Percentiles rank a stretch among this genome's conserved stretches.
These are phyloP conservation scores for Aspergillus fructus DNA, from an alignment of 2,329 filamentous ascomycete genomes.

Conservation along the genomic window DNA sequence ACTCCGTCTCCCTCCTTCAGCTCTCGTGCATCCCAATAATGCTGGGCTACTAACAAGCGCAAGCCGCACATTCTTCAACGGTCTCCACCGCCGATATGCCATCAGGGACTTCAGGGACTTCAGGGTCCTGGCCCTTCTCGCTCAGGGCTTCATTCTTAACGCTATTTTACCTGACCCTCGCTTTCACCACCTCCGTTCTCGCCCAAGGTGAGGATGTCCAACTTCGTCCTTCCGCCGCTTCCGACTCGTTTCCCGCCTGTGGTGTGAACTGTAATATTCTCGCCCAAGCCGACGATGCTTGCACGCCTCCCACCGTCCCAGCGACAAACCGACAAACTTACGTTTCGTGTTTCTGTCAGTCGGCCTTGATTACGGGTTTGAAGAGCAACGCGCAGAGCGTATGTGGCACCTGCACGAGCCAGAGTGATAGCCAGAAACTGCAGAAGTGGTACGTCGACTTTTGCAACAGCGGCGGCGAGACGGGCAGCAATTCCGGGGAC, in stretches of 20 bases:
- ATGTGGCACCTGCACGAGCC: conserved; percentile 59
- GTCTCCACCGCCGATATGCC: conserved; percentile 18
- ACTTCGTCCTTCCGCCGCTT: conserved; percentile 38
- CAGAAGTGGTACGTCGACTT: conserved; percentile 69
- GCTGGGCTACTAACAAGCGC: conserved; percentile 14
- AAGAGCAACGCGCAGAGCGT: conserved; percentile 57
- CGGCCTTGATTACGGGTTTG: conserved; percentile 59
- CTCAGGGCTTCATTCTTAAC: conserved; percentile 7
- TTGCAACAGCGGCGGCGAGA: conserved; percentile 54
- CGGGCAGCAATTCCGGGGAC: conserved; percentile 25
- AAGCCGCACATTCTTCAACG: conserved; percentile 11
- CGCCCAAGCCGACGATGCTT: conserved; percentile 69
- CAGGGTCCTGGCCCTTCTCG: conserved; percentile 13
- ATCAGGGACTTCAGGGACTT: conserved; percentile 6
- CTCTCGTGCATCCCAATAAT: conserved; percentile 13
- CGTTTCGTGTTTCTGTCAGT: conserved; percentile 72
- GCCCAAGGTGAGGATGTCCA: conserved; percentile 18
- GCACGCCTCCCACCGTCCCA: conserved; percentile 59
- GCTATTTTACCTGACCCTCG: conserved; percentile 17
- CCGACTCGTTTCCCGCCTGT: conserved; percentile 60
- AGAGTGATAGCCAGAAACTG: conserved; percentile 57
- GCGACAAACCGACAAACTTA: conserved; percentile 55
- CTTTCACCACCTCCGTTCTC: conserved; percentile 21
- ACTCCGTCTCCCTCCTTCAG: not conserved
- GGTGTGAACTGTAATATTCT: conserved; percentile 60